These are phyloP conservation scores for Gloeophyllum trabeum DNA, from an alignment of 768 basidiomycete genomes.

Conservation along the genomic window DNA sequence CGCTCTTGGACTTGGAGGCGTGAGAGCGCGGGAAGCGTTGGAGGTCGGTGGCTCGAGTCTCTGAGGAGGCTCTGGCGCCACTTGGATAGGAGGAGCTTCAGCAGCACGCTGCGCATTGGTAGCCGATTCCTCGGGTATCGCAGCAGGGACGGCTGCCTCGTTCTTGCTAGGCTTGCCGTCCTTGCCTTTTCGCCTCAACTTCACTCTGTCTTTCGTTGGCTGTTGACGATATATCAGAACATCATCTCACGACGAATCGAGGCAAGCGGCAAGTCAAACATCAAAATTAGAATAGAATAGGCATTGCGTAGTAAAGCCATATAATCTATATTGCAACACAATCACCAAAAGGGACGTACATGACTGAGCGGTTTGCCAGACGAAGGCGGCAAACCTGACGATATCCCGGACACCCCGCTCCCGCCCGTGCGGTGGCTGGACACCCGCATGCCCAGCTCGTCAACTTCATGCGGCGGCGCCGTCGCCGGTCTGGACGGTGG, in stretches of 20 bases:
- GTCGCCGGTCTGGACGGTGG: constrained; percentile 7
- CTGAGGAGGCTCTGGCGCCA: background rate
- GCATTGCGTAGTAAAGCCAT: constrained; percentile 7
- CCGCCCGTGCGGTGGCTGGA: constrained; percentile 30
- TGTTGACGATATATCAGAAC: constrained; percentile 20
- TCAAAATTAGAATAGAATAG: constrained; percentile 16
- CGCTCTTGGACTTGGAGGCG: too few relatives aligned
- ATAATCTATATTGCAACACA: constrained; percentile 8
- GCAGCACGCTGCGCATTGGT: too few relatives aligned
- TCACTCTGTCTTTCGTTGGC: constrained; percentile 69
- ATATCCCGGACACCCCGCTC: constrained; percentile 9
- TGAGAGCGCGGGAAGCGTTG: background rate
- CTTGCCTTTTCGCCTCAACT: constrained; percentile 49
- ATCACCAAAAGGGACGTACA: constrained; percentile 76
- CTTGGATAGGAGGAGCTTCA: background rate
- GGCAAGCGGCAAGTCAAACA: background rate
- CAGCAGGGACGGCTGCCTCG: background rate
- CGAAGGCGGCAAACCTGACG: constrained; percentile 28
- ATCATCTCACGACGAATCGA: background rate
- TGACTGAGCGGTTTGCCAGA: constrained; percentile 65
- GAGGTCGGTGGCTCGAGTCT: background rate
- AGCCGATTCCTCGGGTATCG: background rate
- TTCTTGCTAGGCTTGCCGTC: constrained; percentile 1
- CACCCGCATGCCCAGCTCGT: constrained; percentile 26
- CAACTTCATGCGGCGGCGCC: constrained; percentile 14